Percentiles rank a stretch among this genome's conserved stretches.
Evolutionary conservation across 2,329 filamentous ascomycete genomes (phyloP).

Genomic region (Xylariaceae sp.): DNA sequence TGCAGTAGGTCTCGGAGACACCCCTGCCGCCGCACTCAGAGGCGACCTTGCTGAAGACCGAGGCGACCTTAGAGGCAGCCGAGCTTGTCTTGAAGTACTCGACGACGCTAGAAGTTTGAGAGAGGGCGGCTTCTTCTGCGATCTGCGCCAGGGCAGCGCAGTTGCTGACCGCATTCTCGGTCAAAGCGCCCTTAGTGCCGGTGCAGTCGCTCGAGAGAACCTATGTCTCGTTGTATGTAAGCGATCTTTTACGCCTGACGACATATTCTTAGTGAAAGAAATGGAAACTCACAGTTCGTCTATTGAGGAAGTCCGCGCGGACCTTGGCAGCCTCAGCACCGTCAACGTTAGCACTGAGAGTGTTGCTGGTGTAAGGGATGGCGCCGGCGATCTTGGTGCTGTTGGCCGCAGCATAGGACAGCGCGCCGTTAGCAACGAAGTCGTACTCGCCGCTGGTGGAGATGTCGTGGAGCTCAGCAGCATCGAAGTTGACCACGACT

Average conservation of each 20-base stretch:
- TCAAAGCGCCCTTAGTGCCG: constrained; percentile 41
- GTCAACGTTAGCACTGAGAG: constrained; percentile 53
- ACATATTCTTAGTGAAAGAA: not conserved
- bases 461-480: constrained; percentile 53
- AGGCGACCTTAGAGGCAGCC: constrained; percentile 43
- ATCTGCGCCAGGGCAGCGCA: constrained; percentile 50
- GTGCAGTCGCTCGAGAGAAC: constrained; percentile 52
- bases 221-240: constrained; percentile 7
- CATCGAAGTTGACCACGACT: constrained; percentile 51
- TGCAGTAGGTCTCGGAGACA: constrained; percentile 54
- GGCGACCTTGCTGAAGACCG: constrained; percentile 38
- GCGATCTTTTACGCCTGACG: not conserved
- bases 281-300: constrained; percentile 46
- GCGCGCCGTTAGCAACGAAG: constrained; percentile 51
- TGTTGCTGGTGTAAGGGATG: constrained; percentile 56
- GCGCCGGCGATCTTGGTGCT: constrained; percentile 52
- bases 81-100: constrained; percentile 56
- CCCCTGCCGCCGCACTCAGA: constrained; percentile 52
- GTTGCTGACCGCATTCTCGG: constrained; percentile 50
- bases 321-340: constrained; percentile 50
- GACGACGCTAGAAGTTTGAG: constrained; percentile 57
- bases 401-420: constrained; percentile 51
- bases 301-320: constrained; percentile 44
- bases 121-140: constrained; percentile 54
- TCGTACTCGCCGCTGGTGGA: constrained; percentile 51